phyloP scores from a whole-genome alignment of 495 filamentous ascomycete genomes.

The Xeromyces bisporus region DNA sequence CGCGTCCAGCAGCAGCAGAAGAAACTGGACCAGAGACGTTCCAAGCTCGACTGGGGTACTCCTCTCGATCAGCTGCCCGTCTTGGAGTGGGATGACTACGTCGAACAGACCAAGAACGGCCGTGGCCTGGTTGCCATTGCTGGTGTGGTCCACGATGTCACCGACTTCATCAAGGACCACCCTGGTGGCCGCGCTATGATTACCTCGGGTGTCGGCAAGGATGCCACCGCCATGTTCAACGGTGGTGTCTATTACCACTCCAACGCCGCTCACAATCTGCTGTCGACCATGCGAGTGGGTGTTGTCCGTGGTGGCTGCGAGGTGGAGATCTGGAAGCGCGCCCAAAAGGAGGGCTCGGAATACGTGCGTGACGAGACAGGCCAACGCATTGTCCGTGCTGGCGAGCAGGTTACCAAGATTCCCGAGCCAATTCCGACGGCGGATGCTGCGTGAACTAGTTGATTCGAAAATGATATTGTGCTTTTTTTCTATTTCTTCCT shows the following conservation, averaged over 20 bases:
- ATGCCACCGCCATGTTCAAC: slow-evolving; percentile 98
- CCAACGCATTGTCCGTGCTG: slow-evolving; percentile 74
- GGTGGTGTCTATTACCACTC: slow-evolving; percentile 96
- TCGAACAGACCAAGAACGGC: slow-evolving; percentile 73
- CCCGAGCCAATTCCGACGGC: slow-evolving; percentile 30
- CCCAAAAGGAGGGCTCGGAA: slow-evolving; percentile 67
- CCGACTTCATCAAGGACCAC: slow-evolving; percentile 90
- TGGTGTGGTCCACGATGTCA: slow-evolving; percentile 90
- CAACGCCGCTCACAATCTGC: slow-evolving; percentile 93
- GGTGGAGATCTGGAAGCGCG: slow-evolving; percentile 98
- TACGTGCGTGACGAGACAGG: slow-evolving; percentile 69
- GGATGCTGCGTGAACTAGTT: slow-evolving; percentile 21
- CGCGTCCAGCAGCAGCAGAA: slow-evolving; percentile 94
- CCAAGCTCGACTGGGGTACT: slow-evolving; percentile 84
- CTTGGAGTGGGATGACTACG: slow-evolving; percentile 91
- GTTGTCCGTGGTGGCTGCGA: slow-evolving; percentile 93
- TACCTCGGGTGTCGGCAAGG: slow-evolving; percentile 82
- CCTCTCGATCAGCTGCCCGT: slow-evolving; percentile 90
- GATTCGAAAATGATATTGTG: slow-evolving; percentile 3
- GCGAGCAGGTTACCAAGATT: slow-evolving; percentile 78
- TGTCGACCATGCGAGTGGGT: slow-evolving; percentile 91
- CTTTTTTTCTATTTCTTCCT: slow-evolving; percentile 1
- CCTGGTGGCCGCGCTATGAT: slow-evolving; percentile 95
- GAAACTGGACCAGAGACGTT: slow-evolving; percentile 94
- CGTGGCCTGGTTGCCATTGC: slow-evolving; percentile 77